Percentiles rank a stretch among this genome's conserved stretches.
These are phyloP conservation scores for barley (Hordeum vulgare) DNA, from an alignment of 176 grass and related monocot genomes.

Conservation along the genomic window DNA sequence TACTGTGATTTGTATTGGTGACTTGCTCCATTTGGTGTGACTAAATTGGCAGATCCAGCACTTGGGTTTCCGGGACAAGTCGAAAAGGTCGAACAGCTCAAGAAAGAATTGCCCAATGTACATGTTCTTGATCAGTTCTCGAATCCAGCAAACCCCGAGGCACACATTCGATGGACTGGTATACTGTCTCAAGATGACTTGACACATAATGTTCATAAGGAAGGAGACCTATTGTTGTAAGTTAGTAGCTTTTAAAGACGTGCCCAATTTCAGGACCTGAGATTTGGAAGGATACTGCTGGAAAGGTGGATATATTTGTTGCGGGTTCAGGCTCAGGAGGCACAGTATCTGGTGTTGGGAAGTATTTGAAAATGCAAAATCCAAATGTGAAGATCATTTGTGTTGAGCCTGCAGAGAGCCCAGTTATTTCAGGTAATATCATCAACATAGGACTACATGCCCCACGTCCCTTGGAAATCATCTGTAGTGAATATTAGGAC, in stretches of 20 bases:
- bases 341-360: slow-evolving; percentile 55
- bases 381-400: slow-evolving; percentile 56
- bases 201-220: background rate
- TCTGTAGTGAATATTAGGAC: background rate
- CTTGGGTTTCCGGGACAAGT: slow-evolving; percentile 44
- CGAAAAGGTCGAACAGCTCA: slow-evolving; percentile 46
- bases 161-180: slow-evolving; percentile 60
- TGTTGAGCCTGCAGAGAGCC: slow-evolving; percentile 79
- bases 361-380: slow-evolving; percentile 76
- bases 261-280: slow-evolving; percentile 34
- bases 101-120: slow-evolving; percentile 40
- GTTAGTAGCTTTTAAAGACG: background rate
- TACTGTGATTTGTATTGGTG: background rate
- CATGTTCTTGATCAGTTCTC: slow-evolving; percentile 55
- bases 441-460: background rate
- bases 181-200: slow-evolving; percentile 20
- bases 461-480: background rate
- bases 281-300: slow-evolving; percentile 58
- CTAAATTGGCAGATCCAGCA: slow-evolving; percentile 41
- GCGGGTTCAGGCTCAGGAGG: slow-evolving; percentile 61
- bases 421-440: slow-evolving; percentile 52
- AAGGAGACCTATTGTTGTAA: background rate
- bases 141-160: slow-evolving; percentile 54
- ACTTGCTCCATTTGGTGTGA: background rate
- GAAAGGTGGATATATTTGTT: slow-evolving; percentile 42